Evolutionary conservation across 208 protist genomes (phyloP).

Genomic region (Trypanosoma congolense): DNA sequence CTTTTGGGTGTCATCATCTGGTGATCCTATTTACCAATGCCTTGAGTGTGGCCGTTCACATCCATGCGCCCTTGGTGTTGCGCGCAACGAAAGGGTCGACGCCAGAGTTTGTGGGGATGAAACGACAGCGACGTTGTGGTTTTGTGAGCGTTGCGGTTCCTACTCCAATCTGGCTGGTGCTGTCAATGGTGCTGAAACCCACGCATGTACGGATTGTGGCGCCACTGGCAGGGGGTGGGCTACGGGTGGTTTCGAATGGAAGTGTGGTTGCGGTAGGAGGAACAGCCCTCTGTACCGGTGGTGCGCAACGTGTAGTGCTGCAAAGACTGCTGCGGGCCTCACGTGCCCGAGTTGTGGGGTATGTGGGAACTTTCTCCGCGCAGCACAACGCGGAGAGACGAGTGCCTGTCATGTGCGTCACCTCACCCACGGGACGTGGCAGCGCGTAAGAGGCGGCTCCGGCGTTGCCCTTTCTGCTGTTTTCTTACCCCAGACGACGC

Average conservation of each 20-base stretch:
- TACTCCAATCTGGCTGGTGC: slow-evolving; percentile 4
- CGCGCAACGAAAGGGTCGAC: background rate
- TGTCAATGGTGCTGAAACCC: background rate
- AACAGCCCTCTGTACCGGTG: slow-evolving; percentile 39
- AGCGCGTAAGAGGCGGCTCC: slow-evolving; percentile 15
- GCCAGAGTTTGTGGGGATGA: background rate
- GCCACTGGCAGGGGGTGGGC: slow-evolving; percentile 19
- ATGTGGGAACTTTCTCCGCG: slow-evolving; percentile 10
- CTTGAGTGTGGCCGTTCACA: slow-evolving; percentile 51
- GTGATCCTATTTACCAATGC: slow-evolving; percentile 34
- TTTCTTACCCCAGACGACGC: slow-evolving; percentile 1
- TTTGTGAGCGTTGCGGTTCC: slow-evolving; percentile 18
- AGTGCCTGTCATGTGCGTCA: slow-evolving; percentile 6
- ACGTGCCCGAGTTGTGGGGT: slow-evolving; percentile 16
- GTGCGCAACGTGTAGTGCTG: slow-evolving; percentile 49
- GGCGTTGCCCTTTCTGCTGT: slow-evolving; percentile 20
- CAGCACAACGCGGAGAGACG: slow-evolving; percentile 4
- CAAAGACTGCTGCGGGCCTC: slow-evolving; percentile 10
- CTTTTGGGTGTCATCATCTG: slow-evolving; percentile 25
- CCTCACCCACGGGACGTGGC: slow-evolving; percentile 43
- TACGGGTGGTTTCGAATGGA: slow-evolving; percentile 43
- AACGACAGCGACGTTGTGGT: slow-evolving; percentile 11
- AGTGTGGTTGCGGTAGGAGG: slow-evolving; percentile 54
- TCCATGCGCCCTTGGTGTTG: slow-evolving; percentile 9
- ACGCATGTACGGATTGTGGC: slow-evolving; percentile 12